Evolutionary conservation across 441 rosid genomes (phyloP), one percentile per base, ranked within the genome.

Genomic region (Capsella rubella): DNA sequence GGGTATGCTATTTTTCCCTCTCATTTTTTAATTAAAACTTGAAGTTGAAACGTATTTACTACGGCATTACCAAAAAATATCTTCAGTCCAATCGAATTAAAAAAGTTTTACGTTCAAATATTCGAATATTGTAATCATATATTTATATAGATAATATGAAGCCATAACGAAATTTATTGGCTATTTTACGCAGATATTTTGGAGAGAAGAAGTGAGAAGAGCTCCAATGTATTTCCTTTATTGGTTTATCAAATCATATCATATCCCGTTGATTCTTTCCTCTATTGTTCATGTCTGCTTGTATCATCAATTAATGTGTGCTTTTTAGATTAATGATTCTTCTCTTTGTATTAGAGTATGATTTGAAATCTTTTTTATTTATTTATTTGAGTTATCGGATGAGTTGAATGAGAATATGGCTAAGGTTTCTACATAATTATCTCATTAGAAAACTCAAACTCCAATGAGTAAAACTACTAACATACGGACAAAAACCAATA

Each of bases 181-280:
- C 13, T 45, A 47, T 55, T 76, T 76, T 57, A 37, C 28, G 71
- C 71, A 76, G 75, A 55, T 62, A 39, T 27, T 5, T 60, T 55
- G 79, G 59, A 55, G 60, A 39, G 21, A 63, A 56, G 47, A 18
- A 16, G 50, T 47, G 28, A 28, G 16, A 62, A 69, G 45, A 37
- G 61, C 71, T 55, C 21, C 47, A 47, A 12, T 47, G 5, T 69
- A 8, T 69, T 69, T 37, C 37, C 15, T 46, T 47, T 34, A 25
- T 14, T 43, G 29, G 43, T 55, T 21, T 46, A 69, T 37, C 69
- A 52, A 16, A 50, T 46, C 59, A 29, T 28, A 27, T 47, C 65
- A 4, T 75, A 28, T 70, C 53, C 16, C 53, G 14, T 63, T 76
- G 54, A 69, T 69, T 76, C 29, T 69, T 76, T 69, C 47, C 8